phyloP scores from a whole-genome alignment of 148 eudicot species.

The Vaccinium darrowii region DNA sequence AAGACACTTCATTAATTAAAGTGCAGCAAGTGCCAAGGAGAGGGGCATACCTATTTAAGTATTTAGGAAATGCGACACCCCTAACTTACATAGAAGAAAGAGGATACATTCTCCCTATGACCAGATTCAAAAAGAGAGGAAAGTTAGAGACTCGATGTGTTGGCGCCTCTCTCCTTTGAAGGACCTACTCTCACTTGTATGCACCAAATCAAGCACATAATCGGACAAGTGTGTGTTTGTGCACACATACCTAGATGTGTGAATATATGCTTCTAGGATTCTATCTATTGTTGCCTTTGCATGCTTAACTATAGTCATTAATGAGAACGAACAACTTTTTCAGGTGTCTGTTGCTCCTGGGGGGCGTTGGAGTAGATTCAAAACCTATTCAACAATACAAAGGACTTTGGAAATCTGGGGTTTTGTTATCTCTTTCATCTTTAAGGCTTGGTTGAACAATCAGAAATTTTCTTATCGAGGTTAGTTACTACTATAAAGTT shows the following conservation, averaged over 20 bases:
- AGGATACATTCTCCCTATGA: not conserved
- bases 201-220: not conserved
- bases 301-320: not conserved
- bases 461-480: conserved; percentile 94
- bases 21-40: not conserved
- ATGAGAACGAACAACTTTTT: conserved; percentile 11
- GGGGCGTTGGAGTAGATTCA: conserved; percentile 95
- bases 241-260: not conserved
- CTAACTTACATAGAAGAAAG: not conserved
- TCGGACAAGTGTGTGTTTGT: not conserved
- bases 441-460: conserved; percentile 72
- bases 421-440: conserved; percentile 70
- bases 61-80: not conserved
- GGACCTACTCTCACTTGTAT: not conserved
- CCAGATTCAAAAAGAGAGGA: too few species aligned
- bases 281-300: conserved; percentile 13
- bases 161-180: not conserved
- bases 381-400: conserved; percentile 94
- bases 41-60: not conserved
- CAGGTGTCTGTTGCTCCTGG: conserved; percentile 99
- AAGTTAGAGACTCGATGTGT: not conserved
- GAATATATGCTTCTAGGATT: not conserved
- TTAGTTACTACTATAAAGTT: conserved; percentile 28
- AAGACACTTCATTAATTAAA: not conserved
- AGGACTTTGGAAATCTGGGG: conserved; percentile 99